phyloP scores from a whole-genome alignment of 2,329 filamentous ascomycete species.

The Zasmidium citrigriseum region DNA sequence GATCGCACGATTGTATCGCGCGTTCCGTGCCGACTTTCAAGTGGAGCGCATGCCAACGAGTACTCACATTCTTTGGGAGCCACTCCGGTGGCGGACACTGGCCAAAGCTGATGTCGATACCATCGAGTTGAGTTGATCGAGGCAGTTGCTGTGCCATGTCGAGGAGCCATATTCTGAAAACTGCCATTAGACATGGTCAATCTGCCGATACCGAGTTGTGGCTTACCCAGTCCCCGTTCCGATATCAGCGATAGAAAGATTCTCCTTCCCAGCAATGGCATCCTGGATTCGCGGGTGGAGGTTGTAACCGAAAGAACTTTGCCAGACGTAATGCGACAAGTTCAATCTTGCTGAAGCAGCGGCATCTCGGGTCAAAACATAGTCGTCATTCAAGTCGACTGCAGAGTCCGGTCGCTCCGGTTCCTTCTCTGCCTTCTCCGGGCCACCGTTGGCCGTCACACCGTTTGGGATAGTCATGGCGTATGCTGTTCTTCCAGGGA shows the following conservation, averaged over 20 bases:
- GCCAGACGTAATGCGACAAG: constrained; percentile 26
- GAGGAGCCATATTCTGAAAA: constrained; percentile 18
- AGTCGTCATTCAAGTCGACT: constrained; percentile 22
- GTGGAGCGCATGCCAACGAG: background rate
- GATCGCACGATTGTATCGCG: too few relatives aligned
- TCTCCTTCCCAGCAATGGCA: constrained; percentile 15
- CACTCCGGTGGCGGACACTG: constrained; percentile 20
- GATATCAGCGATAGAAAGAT: constrained; percentile 20
- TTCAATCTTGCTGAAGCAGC: constrained; percentile 22
- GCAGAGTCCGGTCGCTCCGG: constrained; percentile 19
- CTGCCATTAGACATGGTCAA: background rate
- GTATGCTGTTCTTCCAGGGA: background rate
- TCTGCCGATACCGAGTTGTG: background rate
- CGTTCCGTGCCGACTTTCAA: too few relatives aligned
- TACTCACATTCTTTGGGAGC: constrained; percentile 3
- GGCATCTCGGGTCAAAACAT: constrained; percentile 24
- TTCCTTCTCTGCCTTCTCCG: constrained; percentile 1
- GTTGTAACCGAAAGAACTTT: constrained; percentile 25
- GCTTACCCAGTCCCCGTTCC: constrained; percentile 23
- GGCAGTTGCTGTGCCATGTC: constrained; percentile 23
- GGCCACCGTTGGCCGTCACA: background rate
- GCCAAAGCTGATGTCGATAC: constrained; percentile 26
- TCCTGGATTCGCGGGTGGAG: constrained; percentile 21
- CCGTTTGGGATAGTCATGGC: constrained; percentile 6
- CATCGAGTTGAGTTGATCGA: constrained; percentile 23